phyloP scores from a whole-genome alignment of 2,329 filamentous ascomycete genomes.

The Microdochium nivale region DNA sequence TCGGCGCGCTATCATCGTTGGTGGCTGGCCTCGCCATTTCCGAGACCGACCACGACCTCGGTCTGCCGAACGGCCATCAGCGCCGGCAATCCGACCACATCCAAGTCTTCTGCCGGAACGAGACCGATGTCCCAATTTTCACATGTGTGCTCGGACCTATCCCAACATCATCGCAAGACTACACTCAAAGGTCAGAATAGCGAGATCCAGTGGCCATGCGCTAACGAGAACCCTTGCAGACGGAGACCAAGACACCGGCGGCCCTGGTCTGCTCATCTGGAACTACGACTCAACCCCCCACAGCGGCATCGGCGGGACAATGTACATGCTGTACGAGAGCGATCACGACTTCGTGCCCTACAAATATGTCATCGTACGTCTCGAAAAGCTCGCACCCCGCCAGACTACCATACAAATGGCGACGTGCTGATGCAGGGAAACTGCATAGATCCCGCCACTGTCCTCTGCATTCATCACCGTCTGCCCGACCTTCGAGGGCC shows the following conservation, averaged over 20 bases:
- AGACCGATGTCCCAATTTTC: slow-evolving; percentile 6
- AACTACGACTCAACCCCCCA: slow-evolving; percentile 9
- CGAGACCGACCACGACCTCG: too few relatives aligned
- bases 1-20: too few relatives aligned
- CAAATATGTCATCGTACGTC: slow-evolving; percentile 8
- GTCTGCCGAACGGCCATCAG: neutral
- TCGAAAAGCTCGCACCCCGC: neutral
- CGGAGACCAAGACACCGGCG: slow-evolving; percentile 9
- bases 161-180: too few relatives aligned
- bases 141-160: neutral
- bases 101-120: slow-evolving; percentile 10
- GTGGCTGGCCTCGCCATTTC: too few relatives aligned
- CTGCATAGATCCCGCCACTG: slow-evolving; percentile 8
- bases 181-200: too few relatives aligned
- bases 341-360: slow-evolving; percentile 12
- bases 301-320: slow-evolving; percentile 7
- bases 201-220: neutral
- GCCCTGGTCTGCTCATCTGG: slow-evolving; percentile 9
- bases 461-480: slow-evolving; percentile 7
- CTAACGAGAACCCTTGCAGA: slow-evolving; percentile 1
- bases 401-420: neutral
- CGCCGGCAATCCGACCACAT: neutral
- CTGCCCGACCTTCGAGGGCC: slow-evolving; percentile 10
- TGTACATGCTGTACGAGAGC: slow-evolving; percentile 12
- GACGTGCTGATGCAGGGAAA: neutral